Percentiles rank a stretch among this genome's conserved stretches.
These are phyloP conservation scores for Chloromonas sp. DNA, from an alignment of 163 green algal species.

Conservation along the genomic window DNA sequence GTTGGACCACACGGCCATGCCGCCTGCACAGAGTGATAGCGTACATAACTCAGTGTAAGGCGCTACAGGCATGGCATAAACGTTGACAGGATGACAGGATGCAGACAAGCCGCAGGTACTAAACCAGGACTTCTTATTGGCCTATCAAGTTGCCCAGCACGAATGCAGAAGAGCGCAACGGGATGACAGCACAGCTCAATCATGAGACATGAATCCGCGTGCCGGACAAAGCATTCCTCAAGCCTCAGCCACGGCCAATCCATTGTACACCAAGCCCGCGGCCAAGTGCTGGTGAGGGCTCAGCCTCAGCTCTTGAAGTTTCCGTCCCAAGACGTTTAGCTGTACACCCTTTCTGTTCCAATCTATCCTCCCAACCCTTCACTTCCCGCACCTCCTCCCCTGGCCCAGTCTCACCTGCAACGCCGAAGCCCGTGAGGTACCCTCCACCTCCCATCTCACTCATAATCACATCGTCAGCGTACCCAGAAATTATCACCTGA, in stretches of 20 bases:
- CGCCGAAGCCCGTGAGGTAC: background rate
- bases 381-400: background rate
- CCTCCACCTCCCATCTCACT: background rate
- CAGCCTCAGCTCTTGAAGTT: too few relatives aligned
- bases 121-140: background rate
- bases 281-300: too few relatives aligned
- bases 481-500: background rate
- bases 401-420: background rate
- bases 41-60: background rate
- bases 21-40: background rate
- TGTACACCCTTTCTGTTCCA: too few relatives aligned
- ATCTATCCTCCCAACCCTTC: too few relatives aligned
- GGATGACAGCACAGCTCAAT: too few relatives aligned
- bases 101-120: background rate
- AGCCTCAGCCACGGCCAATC: too few relatives aligned
- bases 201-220: too few relatives aligned
- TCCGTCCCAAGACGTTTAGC: too few relatives aligned
- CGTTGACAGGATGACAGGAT: background rate
- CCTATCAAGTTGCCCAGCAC: too few relatives aligned
- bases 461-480: conserved; percentile 5
- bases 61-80: background rate
- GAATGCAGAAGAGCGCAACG: too few relatives aligned
- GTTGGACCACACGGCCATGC: conserved; percentile 21
- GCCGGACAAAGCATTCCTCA: too few relatives aligned
- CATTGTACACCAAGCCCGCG: too few relatives aligned